Evolutionary conservation across 1,284 basidiomycete genomes (phyloP).

Genomic region (Puccinia brachypodii): DNA sequence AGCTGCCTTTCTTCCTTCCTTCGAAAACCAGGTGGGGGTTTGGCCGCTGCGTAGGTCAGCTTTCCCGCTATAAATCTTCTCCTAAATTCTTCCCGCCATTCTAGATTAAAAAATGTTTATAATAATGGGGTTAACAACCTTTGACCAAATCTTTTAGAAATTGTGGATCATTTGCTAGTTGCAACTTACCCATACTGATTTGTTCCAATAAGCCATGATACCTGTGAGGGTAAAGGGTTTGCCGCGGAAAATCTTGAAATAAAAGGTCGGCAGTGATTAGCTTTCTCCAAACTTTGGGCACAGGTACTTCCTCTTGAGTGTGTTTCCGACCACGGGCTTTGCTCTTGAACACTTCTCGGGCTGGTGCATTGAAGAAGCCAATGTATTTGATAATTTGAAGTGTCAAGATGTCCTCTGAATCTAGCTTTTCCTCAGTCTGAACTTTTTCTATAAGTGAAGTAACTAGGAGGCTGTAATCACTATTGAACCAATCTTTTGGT

Average conservation of each 20-base stretch:
- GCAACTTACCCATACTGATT: slow-evolving; percentile 9
- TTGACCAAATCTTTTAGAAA: neutral
- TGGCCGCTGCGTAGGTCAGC: neutral
- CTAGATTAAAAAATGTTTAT: neutral
- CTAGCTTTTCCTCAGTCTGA: neutral
- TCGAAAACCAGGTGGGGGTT: slow-evolving; percentile 6
- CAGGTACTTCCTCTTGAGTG: neutral
- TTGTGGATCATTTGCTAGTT: neutral
- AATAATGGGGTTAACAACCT: neutral
- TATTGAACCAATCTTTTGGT: neutral
- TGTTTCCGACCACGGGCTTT: neutral
- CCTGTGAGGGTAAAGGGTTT: slow-evolving; percentile 19
- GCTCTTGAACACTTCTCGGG: slow-evolving; percentile 17
- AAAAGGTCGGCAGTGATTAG: slow-evolving; percentile 23
- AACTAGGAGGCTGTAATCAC: neutral
- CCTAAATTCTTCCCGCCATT: slow-evolving; percentile 13
- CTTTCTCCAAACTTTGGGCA: neutral
- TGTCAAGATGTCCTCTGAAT: neutral
- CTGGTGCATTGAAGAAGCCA: slow-evolving; percentile 13
- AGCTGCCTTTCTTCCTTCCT: neutral
- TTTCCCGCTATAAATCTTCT: slow-evolving; percentile 13
- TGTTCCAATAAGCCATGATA: slow-evolving; percentile 34
- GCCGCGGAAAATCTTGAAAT: slow-evolving; percentile 24
- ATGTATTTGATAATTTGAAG: slow-evolving; percentile 29
- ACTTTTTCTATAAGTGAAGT: neutral